These are phyloP conservation scores for Cladosporium sp. DNA, from an alignment of 2,329 filamentous ascomycete species.

Conservation along the genomic window DNA sequence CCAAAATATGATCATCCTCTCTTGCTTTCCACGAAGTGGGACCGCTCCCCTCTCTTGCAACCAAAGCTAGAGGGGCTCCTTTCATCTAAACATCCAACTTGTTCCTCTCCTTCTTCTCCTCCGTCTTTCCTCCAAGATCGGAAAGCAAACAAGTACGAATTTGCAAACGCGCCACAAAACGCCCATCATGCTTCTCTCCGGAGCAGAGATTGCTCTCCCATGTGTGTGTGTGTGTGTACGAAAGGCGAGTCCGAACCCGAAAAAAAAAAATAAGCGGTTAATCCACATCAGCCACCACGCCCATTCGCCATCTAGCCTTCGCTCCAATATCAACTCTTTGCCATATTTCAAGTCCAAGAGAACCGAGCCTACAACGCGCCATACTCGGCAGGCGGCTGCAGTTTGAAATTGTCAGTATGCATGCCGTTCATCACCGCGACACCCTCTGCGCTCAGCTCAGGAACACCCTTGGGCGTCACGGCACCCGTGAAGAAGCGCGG, in stretches of 20 bases:
- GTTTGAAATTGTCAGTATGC: conserved; percentile 51
- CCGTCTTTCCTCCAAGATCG: background rate
- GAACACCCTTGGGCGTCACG: conserved; percentile 60
- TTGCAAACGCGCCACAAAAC: background rate
- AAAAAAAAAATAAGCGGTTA: too few species aligned
- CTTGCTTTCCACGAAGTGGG: too few species aligned
- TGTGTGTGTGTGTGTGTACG: background rate
- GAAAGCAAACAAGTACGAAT: background rate
- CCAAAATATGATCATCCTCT: too few species aligned
- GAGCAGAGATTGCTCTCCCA: background rate
- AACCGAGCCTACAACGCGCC: conserved; percentile 30
- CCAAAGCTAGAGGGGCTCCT: too few species aligned
- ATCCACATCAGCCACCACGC: background rate
- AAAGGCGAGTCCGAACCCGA: background rate
- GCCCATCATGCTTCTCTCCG: background rate
- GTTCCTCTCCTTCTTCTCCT: background rate
- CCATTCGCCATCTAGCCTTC: background rate
- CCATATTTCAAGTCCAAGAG: background rate
- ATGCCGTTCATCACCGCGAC: conserved; percentile 57
- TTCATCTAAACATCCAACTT: background rate
- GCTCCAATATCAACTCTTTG: background rate
- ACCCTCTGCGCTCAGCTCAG: conserved; percentile 65
- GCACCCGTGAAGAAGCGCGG: conserved; percentile 81
- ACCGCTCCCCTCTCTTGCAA: too few species aligned
- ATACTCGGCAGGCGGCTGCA: conserved; percentile 49